Evolutionary conservation across 768 basidiomycete species (phyloP), one percentile per base, ranked within the genome.

Genomic region (Xerocomellus chrysenteron): DNA sequence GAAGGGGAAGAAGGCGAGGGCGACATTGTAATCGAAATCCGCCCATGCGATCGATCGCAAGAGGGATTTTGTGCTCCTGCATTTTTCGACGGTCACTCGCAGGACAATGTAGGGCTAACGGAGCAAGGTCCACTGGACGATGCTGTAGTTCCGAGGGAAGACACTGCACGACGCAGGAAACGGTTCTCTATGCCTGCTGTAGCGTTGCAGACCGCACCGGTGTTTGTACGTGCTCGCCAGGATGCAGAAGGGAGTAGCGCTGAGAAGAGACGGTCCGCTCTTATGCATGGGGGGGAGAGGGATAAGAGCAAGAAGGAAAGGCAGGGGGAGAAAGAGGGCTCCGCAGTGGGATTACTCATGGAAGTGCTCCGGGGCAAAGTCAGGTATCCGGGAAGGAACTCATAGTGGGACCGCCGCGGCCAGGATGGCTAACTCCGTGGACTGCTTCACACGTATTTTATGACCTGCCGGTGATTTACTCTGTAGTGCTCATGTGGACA

Each of bases 121-220:
- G 19, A 1, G n/a, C 54, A 33, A 5, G 47, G 3, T 10, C 13
- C 43, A 10, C 24, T 16, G 50, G 63, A 55, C 5, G 58, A 60
- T 1, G 51, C 17, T 9, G 47, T 58, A 37, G 30, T 71, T 47
- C 63, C 77, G 56, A 77, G 68, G 62, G 88, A 88, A 66, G 80
- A 88, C 58, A 88, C 87, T 0, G 80, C 79, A 43, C 73, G 86
- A 61, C 70, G 83, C 63, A 76, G 76, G 64, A 88, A 89, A 66
- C 80, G 88, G 39, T 90, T 90, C 64, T 91, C 90, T 47, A 57
- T 88, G 48, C 88, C 90, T 45, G 87, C 87, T n/a, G 76, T 92
- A 37, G 88, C 86, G 37, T 60, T 92, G 68, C 88, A 91, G 60
- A 84, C 84, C 32, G 83, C 84, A 32, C 83, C 81, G 17, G 88